Percentiles rank a stretch among this genome's conserved stretches.
Conservation (phyloP, 148 eudicot genomes). For the Rhododendron henanense region DNA sequence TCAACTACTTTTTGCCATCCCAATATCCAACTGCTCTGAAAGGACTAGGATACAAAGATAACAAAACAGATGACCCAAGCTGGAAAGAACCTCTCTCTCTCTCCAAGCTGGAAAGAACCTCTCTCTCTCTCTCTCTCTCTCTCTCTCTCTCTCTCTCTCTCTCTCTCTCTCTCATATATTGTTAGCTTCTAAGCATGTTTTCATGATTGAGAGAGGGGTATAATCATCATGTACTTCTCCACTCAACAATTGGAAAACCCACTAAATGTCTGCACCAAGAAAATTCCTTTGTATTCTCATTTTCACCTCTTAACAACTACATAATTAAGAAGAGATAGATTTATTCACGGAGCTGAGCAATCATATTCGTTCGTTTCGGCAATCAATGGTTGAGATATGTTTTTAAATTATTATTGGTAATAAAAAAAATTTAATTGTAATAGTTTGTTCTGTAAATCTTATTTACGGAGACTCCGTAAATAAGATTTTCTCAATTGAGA, state of each 20-base stretch:
- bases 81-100: neutral
- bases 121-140: neutral
- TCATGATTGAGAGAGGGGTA: slow-evolving; percentile 41
- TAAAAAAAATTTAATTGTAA: too few relatives aligned
- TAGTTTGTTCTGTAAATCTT: too few relatives aligned
- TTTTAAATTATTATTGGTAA: too few relatives aligned
- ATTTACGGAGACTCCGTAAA: too few relatives aligned
- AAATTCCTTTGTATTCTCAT: neutral
- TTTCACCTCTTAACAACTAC: neutral
- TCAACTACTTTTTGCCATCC: neutral
- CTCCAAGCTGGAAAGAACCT: neutral
- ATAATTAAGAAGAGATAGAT: neutral
- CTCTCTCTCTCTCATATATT: slow-evolving; percentile 3
- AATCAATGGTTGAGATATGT: too few relatives aligned
- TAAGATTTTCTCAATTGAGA: too few relatives aligned
- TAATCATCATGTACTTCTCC: slow-evolving; percentile 21
- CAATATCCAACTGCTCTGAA: neutral
- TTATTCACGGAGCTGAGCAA: too few relatives aligned
- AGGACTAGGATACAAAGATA: neutral
- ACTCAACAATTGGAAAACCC: slow-evolving; percentile 19
- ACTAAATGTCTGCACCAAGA: neutral
- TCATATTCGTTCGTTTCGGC: too few relatives aligned
- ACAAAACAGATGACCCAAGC: neutral
- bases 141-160: neutral
- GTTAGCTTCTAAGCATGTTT: slow-evolving; percentile 77